These are phyloP conservation scores for Ganoderma sinense DNA, from an alignment of 1,284 basidiomycete species.

Conservation along the genomic window DNA sequence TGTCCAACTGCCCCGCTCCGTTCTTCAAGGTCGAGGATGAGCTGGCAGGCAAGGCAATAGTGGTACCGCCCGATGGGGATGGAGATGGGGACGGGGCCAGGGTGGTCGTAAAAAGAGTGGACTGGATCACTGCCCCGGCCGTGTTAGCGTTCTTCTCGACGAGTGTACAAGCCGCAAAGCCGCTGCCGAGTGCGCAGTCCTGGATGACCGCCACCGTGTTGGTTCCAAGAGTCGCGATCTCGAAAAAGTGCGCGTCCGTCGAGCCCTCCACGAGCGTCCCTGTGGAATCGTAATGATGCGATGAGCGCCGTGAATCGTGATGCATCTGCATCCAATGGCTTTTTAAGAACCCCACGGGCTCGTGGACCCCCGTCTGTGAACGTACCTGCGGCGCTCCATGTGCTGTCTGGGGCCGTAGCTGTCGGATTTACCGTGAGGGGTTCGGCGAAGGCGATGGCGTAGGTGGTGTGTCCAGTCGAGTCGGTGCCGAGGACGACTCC, in stretches of 20 bases:
- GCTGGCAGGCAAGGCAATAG: neutral
- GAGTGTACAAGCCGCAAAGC: neutral
- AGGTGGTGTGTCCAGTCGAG: neutral
- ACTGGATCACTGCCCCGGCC: neutral
- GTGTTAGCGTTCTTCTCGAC: neutral
- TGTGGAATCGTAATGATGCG: neutral
- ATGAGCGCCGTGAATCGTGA: too few relatives aligned
- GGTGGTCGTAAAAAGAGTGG: neutral
- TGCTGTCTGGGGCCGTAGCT: neutral
- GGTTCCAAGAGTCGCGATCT: neutral
- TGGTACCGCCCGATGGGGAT: too few relatives aligned
- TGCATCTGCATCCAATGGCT: too few relatives aligned
- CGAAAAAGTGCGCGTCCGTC: slow-evolving; percentile 1
- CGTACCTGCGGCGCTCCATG: slow-evolving; percentile 3
- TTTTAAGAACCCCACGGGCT: too few relatives aligned
- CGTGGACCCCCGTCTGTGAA: too few relatives aligned
- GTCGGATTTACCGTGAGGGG: neutral
- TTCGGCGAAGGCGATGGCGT: neutral
- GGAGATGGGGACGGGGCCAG: neutral
- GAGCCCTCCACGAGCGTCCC: slow-evolving; percentile 10
- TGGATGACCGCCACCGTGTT: neutral
- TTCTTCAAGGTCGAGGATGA: neutral
- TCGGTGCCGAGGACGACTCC: neutral
- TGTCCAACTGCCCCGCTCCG: neutral
- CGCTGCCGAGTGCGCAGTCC: neutral